Evolutionary conservation across 495 filamentous ascomycete genomes (phyloP).

Genomic region (Neurospora sp.): DNA sequence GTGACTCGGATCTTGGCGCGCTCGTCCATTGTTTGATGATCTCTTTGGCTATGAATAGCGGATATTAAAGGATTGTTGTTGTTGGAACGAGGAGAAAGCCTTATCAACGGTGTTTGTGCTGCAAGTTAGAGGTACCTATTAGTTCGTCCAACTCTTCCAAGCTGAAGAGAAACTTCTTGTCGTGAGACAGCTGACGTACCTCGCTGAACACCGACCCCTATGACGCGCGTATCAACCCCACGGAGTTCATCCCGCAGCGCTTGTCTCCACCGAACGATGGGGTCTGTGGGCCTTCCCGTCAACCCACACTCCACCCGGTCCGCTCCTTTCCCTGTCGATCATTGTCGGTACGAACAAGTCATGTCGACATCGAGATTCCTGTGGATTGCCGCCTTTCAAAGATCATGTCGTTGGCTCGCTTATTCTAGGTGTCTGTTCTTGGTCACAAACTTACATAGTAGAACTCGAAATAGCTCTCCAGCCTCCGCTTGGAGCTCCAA

Average conservation of each 20-base stretch:
- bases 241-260: background rate
- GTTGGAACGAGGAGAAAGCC: background rate
- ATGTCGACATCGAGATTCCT: background rate
- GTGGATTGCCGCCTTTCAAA: background rate
- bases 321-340: background rate
- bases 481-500: too few relatives aligned
- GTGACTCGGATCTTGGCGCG: slow-evolving; percentile 35
- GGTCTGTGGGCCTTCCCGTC: background rate
- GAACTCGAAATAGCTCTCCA: background rate
- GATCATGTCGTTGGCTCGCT: background rate
- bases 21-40: slow-evolving; percentile 28
- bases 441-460: background rate
- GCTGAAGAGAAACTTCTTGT: background rate
- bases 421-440: background rate
- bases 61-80: background rate
- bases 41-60: background rate
- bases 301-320: background rate
- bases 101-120: background rate
- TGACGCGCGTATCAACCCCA: background rate
- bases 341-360: background rate
- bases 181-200: background rate
- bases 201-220: background rate
- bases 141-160: background rate
- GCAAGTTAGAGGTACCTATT: background rate
- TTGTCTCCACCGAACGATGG: background rate